A percentile compares a stretch with the other conserved stretches of the same genome.
Conservation (phyloP, 208 protist genomes). For the Crithidia thermophila region DNA sequence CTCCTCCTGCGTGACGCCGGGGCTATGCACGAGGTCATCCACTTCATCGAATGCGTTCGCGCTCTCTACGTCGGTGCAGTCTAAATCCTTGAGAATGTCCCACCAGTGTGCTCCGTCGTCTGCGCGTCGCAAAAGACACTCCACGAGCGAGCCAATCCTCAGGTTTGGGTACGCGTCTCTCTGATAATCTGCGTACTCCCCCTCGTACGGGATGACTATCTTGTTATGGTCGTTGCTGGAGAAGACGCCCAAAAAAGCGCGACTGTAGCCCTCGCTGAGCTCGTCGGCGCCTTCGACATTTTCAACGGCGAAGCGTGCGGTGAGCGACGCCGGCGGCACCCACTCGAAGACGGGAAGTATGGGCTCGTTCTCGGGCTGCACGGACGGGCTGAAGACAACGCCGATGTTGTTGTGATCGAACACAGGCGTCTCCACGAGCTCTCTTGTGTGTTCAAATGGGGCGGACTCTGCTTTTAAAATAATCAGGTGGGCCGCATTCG, state of each 20-base stretch:
- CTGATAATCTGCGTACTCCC: slow-evolving; percentile 75
- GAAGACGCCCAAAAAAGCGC: slow-evolving; percentile 44
- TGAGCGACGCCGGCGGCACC: slow-evolving; percentile 56
- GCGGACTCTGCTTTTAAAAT: slow-evolving; percentile 61
- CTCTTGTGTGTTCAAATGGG: slow-evolving; percentile 33
- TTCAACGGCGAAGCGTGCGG: slow-evolving; percentile 53
- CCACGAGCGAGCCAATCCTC: slow-evolving; percentile 42
- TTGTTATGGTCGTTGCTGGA: slow-evolving; percentile 34
- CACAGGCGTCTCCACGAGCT: slow-evolving; percentile 38
- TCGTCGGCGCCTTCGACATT: slow-evolving; percentile 35
- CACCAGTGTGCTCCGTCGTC: slow-evolving; percentile 88
- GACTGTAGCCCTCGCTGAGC: slow-evolving; percentile 40
- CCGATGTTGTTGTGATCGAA: slow-evolving; percentile 62
- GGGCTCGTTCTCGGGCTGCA: slow-evolving; percentile 20
- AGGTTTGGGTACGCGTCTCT: slow-evolving; percentile 51
- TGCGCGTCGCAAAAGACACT: slow-evolving; percentile 67
- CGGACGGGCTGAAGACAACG: slow-evolving; percentile 60
- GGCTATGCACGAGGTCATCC: slow-evolving; percentile 73
- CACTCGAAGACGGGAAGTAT: slow-evolving; percentile 46
- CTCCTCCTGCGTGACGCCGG: slow-evolving; percentile 65
- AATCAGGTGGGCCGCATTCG: slow-evolving; percentile 49
- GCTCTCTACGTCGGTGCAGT: slow-evolving; percentile 26
- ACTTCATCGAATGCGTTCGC: slow-evolving; percentile 46
- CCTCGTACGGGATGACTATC: slow-evolving; percentile 54
- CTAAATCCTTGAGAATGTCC: slow-evolving; percentile 66